Evolutionary conservation across 805 yeast genomes (phyloP), one percentile per base, ranked within the genome.

Genomic region (Cyberlindnera japonica): DNA sequence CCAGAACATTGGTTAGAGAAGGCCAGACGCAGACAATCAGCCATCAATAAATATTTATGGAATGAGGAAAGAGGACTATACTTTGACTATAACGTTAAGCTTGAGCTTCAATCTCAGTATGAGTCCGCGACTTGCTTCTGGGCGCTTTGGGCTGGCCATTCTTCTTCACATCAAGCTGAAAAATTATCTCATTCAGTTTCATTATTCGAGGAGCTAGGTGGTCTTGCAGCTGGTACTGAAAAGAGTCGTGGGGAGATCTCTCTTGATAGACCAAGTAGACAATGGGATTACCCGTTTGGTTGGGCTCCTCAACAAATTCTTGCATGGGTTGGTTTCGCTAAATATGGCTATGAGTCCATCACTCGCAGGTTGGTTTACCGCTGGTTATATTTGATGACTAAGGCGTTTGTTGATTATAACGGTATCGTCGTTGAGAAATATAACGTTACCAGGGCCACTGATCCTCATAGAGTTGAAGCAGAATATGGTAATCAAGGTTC

Each of bases 291-390:
- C 61, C 99, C 99, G 2, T 87, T 68, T 57, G 98, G 98, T 2
- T 91, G 99, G 99, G 96, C 98, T 0, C 98, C 99, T 3, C 98
- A 93, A 59, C 99, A 91, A 63, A 86, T 91, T 14, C 61, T 91
- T 40, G 91, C 95, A 1, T 91, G 99, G 99, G 75, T 75, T 33
- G 98, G 97, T 0, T 69, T 91, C 24, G 53, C 61, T 21, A 74
- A 79, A 38, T 93, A 91, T 58, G 93, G 90, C 0, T 85, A 71
- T 56, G 61, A 59, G 3, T 77, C 71, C 4, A 75, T 76, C 14
- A 81, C 91, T 2, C 70, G 81, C 41, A 67, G 98, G 45, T 64
- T 91, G 42, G 80, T 82, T 2, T 85, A 84, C 59, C 72, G 95
- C 49, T 91, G 99, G 99, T 67, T 87, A n/a, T 81, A 72, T 57